Conservation (phyloP, 2,329 filamentous ascomycete genomes). For the Pseudogymnoascus sp. region DNA sequence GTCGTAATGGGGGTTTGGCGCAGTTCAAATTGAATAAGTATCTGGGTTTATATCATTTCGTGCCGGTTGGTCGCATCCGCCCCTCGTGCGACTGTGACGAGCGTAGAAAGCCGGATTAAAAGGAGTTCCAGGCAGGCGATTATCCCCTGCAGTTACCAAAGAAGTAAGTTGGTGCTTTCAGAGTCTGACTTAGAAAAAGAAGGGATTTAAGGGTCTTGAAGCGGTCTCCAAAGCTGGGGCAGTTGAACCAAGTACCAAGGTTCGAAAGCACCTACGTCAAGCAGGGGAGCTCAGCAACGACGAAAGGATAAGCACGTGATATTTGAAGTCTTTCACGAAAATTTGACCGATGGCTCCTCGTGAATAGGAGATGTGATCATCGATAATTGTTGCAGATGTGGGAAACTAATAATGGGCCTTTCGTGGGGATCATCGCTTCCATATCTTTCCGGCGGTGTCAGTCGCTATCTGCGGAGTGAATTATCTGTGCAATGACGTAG, state of each 20-base stretch:
- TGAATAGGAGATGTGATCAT: neutral
- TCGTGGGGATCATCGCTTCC: neutral
- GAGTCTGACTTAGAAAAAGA: neutral
- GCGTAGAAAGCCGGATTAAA: neutral
- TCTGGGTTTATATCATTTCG: neutral
- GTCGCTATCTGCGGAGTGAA: neutral
- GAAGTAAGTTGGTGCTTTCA: neutral
- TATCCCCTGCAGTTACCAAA: neutral
- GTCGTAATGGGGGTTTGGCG: neutral
- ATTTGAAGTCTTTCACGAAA: neutral
- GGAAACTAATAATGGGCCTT: neutral
- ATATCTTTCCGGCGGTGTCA: neutral
- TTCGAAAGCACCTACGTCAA: constrained; percentile 1
- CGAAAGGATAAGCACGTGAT: constrained; percentile 1
- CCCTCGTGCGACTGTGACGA: neutral
- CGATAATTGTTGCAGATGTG: neutral
- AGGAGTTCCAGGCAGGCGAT: neutral
- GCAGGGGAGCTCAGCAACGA: neutral
- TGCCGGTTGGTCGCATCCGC: neutral
- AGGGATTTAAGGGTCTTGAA: neutral
- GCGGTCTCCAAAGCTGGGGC: neutral
- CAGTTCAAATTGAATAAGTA: neutral
- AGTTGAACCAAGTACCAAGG: neutral
- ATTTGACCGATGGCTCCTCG: neutral
- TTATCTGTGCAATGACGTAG: neutral